Evolutionary conservation across 129 eudicot genomes (phyloP).

Genomic region (Deinandra increscens): DNA sequence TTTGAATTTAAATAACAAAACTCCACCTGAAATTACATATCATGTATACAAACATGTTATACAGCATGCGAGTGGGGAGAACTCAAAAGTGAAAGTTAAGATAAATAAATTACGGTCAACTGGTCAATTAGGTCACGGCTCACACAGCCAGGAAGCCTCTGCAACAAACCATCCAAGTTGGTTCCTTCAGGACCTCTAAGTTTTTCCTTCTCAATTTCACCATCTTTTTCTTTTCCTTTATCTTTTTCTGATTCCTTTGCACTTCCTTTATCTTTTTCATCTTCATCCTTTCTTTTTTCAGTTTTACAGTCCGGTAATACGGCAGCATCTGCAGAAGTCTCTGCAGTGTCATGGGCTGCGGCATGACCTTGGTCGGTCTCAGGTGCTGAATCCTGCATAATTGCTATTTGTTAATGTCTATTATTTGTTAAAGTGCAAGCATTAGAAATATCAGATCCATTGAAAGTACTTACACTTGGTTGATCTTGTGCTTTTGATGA

Average conservation of each 20-base stretch:
- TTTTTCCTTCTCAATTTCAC: slow-evolving; percentile 80
- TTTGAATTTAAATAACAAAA: slow-evolving; percentile 93
- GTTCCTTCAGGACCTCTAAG: slow-evolving; percentile 91
- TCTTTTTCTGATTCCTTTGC: slow-evolving; percentile 59
- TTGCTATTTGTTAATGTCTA: not conserved
- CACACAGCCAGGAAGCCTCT: slow-evolving; percentile 92
- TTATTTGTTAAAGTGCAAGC: not conserved
- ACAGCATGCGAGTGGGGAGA: slow-evolving; percentile 1
- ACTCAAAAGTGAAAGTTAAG: not conserved
- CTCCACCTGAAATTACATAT: slow-evolving; percentile 64
- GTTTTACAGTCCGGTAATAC: slow-evolving; percentile 44
- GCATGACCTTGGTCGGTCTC: slow-evolving; percentile 65
- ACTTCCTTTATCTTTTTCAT: slow-evolving; percentile 58
- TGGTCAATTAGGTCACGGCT: slow-evolving; percentile 98
- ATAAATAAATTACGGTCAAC: slow-evolving; percentile 53
- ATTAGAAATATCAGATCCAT: not conserved
- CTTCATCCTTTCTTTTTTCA: slow-evolving; percentile 71
- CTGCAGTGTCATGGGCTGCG: slow-evolving; percentile 48
- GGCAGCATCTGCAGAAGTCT: slow-evolving; percentile 56
- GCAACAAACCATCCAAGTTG: slow-evolving; percentile 78
- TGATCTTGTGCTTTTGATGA: slow-evolving; percentile 66
- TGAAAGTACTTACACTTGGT: slow-evolving; percentile 49
- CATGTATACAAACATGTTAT: not conserved
- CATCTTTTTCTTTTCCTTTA: slow-evolving; percentile 76
- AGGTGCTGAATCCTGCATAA: slow-evolving; percentile 51